Base-by-base conservation (phyloP, 2,329 filamentous ascomycete genomes). In the Fonsecaea nubica region DNA sequence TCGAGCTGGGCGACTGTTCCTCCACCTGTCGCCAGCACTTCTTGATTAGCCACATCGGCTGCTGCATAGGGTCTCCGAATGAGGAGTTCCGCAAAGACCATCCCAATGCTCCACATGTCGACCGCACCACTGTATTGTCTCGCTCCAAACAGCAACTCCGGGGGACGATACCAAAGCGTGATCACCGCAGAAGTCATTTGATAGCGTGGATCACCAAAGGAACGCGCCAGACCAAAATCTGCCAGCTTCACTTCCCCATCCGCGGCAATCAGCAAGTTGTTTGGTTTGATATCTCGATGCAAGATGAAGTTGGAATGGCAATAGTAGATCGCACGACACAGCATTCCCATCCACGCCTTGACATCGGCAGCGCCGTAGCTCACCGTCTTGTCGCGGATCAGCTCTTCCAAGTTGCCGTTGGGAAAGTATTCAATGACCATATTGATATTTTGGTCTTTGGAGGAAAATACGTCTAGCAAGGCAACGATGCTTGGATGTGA, bases 301-400 rank as follows among this genome's bases (percentile, higher is more conserved):
- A 99, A 85, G 18, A 99, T 87, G 74, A 90, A 94, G 78, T 95
- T 96, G 76, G 93, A 92, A 79, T 99, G 95, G 79, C 95, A 98
- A 83, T 96, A 99, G 90, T 92, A 96, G 33, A 98, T 88, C 32
- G 91, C 95, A 50, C 94, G 89, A 33, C 87, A 87, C n/a, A 98
- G 86, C 95, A 98, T 98, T 70, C 91, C 92, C 90, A 97, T 96
- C 95, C 95, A 99, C 15, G 93, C 91, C 79, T 99, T 99, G 78
- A 98, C 93, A 78, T 99, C 95, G 18, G 92, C 91, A 10, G 88
- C 87, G 68, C 91, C 91, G 78, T 98, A 98, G 62, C 89, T 87
- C 55, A 97, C 89, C 62, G 89, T 86, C 35, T 86, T 88, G 79
- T 98, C 93, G 77, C 92, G 92, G 77, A 97, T 96, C 66, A 99